Conservation (phyloP, 1,284 basidiomycete genomes). For the Ustilago crameri region DNA sequence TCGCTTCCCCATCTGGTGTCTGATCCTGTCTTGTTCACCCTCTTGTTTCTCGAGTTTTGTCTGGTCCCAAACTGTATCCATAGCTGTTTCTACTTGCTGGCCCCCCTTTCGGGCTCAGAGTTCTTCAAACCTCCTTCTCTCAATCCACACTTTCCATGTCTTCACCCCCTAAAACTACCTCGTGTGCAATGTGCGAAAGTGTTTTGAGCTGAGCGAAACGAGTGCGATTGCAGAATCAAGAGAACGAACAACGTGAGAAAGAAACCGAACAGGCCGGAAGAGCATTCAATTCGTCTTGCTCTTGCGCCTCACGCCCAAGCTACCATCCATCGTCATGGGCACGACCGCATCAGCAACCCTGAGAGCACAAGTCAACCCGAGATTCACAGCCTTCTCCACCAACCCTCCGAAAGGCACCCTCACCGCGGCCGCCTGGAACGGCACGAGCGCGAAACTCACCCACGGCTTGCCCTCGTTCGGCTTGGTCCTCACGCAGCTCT, state of each 20-base stretch:
- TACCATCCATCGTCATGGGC: conserved; percentile 1
- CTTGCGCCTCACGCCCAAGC: conserved; percentile 12
- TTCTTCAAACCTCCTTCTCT: conserved; percentile 1
- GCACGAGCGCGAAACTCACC: conserved; percentile 7
- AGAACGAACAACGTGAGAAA: no score
- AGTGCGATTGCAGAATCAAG: background rate
- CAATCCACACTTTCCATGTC: background rate
- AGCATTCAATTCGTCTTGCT: conserved; percentile 20
- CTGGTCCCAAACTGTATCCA: conserved; percentile 30
- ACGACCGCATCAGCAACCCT: conserved; percentile 11
- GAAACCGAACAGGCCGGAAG: no score
- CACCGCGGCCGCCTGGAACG: conserved; percentile 5
- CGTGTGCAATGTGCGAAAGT: background rate
- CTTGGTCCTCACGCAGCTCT: conserved; percentile 21
- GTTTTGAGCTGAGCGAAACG: no score
- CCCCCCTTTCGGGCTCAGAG: conserved; percentile 38
- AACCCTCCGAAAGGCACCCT: conserved; percentile 11
- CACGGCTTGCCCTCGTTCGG: conserved; percentile 6
- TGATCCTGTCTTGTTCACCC: background rate
- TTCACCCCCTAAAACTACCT: background rate
- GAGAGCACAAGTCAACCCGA: conserved; percentile 12
- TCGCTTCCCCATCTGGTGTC: background rate
- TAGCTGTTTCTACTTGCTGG: conserved; percentile 32
- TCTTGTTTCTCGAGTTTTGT: background rate
- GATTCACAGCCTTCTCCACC: conserved; percentile 6